phyloP scores from a whole-genome alignment of 129 eudicot genomes.

The Daucus carota region DNA sequence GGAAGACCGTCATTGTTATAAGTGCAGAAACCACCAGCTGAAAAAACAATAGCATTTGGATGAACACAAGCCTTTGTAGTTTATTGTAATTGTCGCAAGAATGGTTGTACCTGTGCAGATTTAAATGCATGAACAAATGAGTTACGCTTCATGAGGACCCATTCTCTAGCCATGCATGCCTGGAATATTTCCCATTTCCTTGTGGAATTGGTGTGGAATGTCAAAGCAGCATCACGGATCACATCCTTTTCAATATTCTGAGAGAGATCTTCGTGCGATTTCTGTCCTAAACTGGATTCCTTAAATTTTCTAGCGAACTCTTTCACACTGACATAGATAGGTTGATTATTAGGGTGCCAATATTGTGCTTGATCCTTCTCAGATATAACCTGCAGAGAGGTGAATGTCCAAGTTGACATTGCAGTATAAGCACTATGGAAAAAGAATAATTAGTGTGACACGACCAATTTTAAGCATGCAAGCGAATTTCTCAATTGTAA shows the following conservation, averaged over 20 bases:
- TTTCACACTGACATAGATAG: not conserved
- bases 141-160: slow-evolving; percentile 21
- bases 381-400: slow-evolving; percentile 13
- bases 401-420: not conserved
- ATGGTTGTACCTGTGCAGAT: slow-evolving; percentile 7
- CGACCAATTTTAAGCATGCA: not conserved
- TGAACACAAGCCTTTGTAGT: not conserved
- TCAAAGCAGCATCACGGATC: slow-evolving; percentile 3
- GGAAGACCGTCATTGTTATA: slow-evolving; percentile 16
- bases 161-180: slow-evolving; percentile 22
- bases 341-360: slow-evolving; percentile 1
- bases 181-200: slow-evolving; percentile 15
- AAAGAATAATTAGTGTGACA: not conserved
- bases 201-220: not conserved
- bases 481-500: not conserved
- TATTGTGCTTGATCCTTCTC: slow-evolving; percentile 19
- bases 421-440: not conserved
- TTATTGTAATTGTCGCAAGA: not conserved
- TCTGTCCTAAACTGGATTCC: slow-evolving; percentile 9
- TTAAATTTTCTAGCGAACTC: slow-evolving; percentile 8
- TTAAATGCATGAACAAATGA: slow-evolving; percentile 17
- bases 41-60: not conserved
- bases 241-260: slow-evolving; percentile 3
- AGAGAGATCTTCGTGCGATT: slow-evolving; percentile 7
- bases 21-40: slow-evolving; percentile 18